Percentiles rank a stretch among this genome's conserved stretches.
phyloP scores from a whole-genome alignment of 2,329 filamentous ascomycete species.

The Stromatinia cepivora region DNA sequence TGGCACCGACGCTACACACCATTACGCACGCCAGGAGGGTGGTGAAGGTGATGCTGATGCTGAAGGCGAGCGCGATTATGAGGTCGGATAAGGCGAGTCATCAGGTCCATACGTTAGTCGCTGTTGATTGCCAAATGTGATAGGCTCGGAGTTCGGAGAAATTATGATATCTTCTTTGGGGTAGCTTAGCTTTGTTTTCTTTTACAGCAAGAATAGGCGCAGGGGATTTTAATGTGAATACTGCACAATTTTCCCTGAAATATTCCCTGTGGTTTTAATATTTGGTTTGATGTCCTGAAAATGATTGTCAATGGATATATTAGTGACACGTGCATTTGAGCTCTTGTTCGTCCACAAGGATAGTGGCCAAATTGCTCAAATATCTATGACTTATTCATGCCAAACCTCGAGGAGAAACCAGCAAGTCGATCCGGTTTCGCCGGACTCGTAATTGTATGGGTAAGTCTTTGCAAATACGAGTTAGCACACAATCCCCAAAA shows the following conservation, averaged over 20 bases:
- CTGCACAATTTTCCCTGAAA: neutral
- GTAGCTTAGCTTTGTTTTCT: slow-evolving; percentile 16
- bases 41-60: slow-evolving; percentile 48
- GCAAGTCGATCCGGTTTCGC: slow-evolving; percentile 63
- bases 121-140: slow-evolving; percentile 13
- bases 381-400: slow-evolving; percentile 51
- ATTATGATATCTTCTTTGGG: slow-evolving; percentile 13
- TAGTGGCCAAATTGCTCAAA: slow-evolving; percentile 24
- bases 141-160: slow-evolving; percentile 25
- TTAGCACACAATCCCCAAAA: slow-evolving; percentile 1
- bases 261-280: neutral
- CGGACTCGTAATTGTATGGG: slow-evolving; percentile 59
- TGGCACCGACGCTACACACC: slow-evolving; percentile 42
- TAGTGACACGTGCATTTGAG: neutral
- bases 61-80: slow-evolving; percentile 48
- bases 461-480: slow-evolving; percentile 53
- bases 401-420: slow-evolving; percentile 74
- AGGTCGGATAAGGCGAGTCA: slow-evolving; percentile 40
- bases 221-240: slow-evolving; percentile 19
- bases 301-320: neutral
- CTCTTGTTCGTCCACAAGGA: neutral
- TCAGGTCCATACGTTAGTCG: neutral
- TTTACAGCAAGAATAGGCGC: slow-evolving; percentile 18
- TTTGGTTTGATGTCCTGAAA: neutral
- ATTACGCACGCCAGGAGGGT: slow-evolving; percentile 44